Evolutionary conservation across 2,329 filamentous ascomycete genomes (phyloP), one percentile per base, ranked within the genome.

Genomic region (Fusarium protoensiforme): DNA sequence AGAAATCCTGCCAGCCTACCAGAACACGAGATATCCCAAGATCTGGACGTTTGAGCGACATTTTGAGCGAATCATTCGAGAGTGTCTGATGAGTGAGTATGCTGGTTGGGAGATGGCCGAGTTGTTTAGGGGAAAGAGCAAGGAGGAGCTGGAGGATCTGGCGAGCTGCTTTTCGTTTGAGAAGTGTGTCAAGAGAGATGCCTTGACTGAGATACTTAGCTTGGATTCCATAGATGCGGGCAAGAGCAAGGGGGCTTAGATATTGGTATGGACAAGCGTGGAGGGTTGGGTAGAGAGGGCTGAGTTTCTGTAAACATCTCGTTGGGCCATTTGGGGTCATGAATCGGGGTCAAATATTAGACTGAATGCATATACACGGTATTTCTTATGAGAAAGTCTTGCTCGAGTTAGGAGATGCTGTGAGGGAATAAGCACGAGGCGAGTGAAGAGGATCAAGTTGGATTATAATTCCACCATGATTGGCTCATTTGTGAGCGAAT

Each of bases 81-180:
- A 83, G 71, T 78, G 75, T 6, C 56, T 84, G 14, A 75, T 91
- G 73, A 85, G 85, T 10, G 85, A 86, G 66, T 87, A 86, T 60
- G 81, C 88, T 65, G 82, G 83, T 7, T 84, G 86, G 77, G 89
- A 91, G 76, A 86, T 89, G 78, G 88, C 88, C 1, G 85, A 86
- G 73, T 78, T 89, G 35, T 91, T 91, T 72, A 79, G 81, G 43
- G 86, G 81, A 5, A 88, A 87, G 82, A 83, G 79, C 0, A 78
- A 85, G 61, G 84, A 85, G 31, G 85, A 90, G 71, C 75, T 91
- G 27, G 89, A 91, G 68, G 86, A 85, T 65, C 79, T 89, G 51
- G 87, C 87, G 1, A 81, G 78, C 16, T 80, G 80, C 65, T 91
- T 91, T 74, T 83, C 83, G 29, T 85, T 89, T 73, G 87, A 90